Evolutionary conservation across 768 basidiomycete genomes (phyloP).

Genomic region (Suillus variegatus): DNA sequence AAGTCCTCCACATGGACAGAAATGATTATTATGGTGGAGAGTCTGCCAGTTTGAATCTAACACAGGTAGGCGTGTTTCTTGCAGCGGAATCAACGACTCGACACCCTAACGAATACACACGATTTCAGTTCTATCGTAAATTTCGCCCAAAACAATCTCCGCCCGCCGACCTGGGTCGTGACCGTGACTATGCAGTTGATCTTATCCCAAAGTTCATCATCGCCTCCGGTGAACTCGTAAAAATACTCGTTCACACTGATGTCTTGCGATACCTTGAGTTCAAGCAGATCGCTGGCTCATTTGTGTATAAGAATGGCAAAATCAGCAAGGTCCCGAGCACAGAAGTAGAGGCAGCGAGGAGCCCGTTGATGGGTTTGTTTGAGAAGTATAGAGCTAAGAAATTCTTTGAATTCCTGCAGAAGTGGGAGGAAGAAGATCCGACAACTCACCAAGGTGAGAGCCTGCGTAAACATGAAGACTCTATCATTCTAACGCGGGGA

Average conservation of each 20-base stretch:
- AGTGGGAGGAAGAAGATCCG: constrained; percentile 95
- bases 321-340: constrained; percentile 98
- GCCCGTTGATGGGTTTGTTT: constrained; percentile 97
- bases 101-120: constrained; percentile 21
- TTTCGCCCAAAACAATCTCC: constrained; percentile 79
- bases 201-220: constrained; percentile 99
- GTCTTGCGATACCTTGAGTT: constrained; percentile 99
- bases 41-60: constrained; percentile 94
- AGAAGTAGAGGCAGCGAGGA: constrained; percentile 94
- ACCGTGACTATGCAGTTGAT: constrained; percentile 97
- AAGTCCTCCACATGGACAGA: constrained; percentile 97
- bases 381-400: constrained; percentile 98
- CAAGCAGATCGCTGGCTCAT: constrained; percentile 99
- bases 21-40: constrained; percentile 99
- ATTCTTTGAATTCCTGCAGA: constrained; percentile 96
- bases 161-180: constrained; percentile 87
- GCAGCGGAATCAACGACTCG: background rate
- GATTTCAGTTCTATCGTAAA: constrained; percentile 86
- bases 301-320: constrained; percentile 93
- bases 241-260: constrained; percentile 98
- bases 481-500: background rate
- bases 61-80: constrained; percentile 64
- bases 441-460: constrained; percentile 88
- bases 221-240: constrained; percentile 94
- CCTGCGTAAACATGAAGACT: constrained; percentile 1